Evolutionary conservation across 2,329 filamentous ascomycete species (phyloP).

Genomic region (Colletotrichum sp.): DNA sequence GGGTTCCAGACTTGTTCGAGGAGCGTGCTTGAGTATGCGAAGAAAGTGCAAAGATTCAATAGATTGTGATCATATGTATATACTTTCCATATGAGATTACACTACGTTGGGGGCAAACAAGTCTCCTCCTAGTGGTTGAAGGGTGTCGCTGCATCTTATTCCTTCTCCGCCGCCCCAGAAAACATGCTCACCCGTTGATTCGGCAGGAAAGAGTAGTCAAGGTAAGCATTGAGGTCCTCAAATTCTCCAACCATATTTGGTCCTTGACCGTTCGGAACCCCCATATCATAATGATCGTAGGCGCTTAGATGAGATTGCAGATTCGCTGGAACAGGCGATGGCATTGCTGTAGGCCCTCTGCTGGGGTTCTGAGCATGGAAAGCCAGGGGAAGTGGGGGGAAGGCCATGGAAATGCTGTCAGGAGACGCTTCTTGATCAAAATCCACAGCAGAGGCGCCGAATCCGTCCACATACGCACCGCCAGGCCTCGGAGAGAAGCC

Average conservation of each 20-base stretch:
- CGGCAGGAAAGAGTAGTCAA: slow-evolving; percentile 28
- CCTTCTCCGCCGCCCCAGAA: slow-evolving; percentile 9
- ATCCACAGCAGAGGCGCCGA: not conserved
- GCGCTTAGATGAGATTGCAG: not conserved
- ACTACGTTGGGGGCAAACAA: not conserved
- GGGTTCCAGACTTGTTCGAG: slow-evolving; percentile 7
- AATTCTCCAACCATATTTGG: not conserved
- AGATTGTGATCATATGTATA: not conserved
- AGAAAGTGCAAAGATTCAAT: not conserved
- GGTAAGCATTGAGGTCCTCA: slow-evolving; percentile 26
- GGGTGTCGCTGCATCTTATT: not conserved
- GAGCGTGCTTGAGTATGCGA: not conserved
- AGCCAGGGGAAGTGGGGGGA: slow-evolving; percentile 34
- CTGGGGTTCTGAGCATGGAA: slow-evolving; percentile 28
- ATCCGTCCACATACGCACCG: not conserved
- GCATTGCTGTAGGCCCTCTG: slow-evolving; percentile 12
- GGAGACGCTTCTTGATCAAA: slow-evolving; percentile 17
- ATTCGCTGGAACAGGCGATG: not conserved
- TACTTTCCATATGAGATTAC: not conserved
- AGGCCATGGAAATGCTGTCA: slow-evolving; percentile 33
- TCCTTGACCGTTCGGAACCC: not conserved
- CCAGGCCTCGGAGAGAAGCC: not conserved
- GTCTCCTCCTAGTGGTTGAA: not conserved
- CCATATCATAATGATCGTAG: not conserved
- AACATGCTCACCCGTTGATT: slow-evolving; percentile 29